Percentiles rank a stretch among this genome's conserved stretches.
phyloP scores from a whole-genome alignment of 2,329 filamentous ascomycete genomes.

The Aspergillus sp. region DNA sequence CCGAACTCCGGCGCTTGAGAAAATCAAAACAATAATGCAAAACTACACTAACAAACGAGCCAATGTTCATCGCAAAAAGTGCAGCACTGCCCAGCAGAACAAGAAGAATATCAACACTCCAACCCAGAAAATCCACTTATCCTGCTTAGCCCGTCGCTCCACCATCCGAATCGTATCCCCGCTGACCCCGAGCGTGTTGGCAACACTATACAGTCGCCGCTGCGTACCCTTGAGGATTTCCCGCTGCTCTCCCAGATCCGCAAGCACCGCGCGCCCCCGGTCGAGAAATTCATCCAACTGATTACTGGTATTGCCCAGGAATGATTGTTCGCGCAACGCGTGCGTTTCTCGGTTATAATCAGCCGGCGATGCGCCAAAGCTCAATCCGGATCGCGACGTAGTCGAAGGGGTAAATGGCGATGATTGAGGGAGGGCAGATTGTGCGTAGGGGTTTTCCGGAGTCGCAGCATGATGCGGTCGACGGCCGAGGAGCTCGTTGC shows the following conservation, averaged over 20 bases:
- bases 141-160: conserved; percentile 80
- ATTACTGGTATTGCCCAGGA: conserved; percentile 72
- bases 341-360: conserved; percentile 70
- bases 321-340: conserved; percentile 80
- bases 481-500: conserved; percentile 76
- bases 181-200: conserved; percentile 86
- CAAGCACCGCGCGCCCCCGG: conserved; percentile 79
- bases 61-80: conserved; percentile 64
- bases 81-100: conserved; percentile 87
- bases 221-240: conserved; percentile 96
- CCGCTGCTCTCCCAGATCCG: conserved; percentile 79
- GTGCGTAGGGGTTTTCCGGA: conserved; percentile 89
- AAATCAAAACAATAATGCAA: conserved; percentile 6
- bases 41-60: conserved; percentile 2
- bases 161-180: conserved; percentile 97
- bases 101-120: conserved; percentile 79
- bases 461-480: conserved; percentile 70
- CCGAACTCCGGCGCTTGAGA: not conserved
- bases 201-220: conserved; percentile 80
- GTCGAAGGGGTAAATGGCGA: conserved; percentile 37
- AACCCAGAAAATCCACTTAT: conserved; percentile 95
- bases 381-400: conserved; percentile 31
- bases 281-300: conserved; percentile 94
- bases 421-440: conserved; percentile 42
- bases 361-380: conserved; percentile 40